Conservation (phyloP, 768 basidiomycete genomes). For the Auricularia auricula-judae region DNA sequence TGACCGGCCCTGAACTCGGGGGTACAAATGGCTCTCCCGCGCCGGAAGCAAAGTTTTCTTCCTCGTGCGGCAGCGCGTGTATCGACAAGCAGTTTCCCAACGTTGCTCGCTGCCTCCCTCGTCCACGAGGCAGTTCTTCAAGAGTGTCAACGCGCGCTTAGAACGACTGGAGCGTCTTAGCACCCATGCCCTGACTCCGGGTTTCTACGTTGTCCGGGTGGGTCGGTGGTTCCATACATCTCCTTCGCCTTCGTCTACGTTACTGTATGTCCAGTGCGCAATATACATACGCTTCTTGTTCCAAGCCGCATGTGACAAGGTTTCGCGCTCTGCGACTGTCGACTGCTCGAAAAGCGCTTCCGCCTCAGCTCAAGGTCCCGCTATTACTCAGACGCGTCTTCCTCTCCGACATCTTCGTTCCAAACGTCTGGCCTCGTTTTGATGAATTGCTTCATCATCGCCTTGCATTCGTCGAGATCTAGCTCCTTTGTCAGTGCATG, state of each 20-base stretch:
- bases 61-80: conserved; percentile 73
- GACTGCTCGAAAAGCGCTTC: no score
- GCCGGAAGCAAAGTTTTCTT: conserved; percentile 26
- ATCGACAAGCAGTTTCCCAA: conserved; percentile 53
- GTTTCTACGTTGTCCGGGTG: conserved; percentile 32
- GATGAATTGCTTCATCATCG: conserved; percentile 47
- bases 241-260: conserved; percentile 5
- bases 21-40: no score
- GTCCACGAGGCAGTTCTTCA: conserved; percentile 52
- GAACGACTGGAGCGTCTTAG: conserved; percentile 73
- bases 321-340: no score
- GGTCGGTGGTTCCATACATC: conserved; percentile 63
- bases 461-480: conserved; percentile 39
- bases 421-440: conserved; percentile 41
- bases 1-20: no score
- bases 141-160: conserved; percentile 81
- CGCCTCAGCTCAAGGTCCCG: no score
- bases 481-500: conserved; percentile 8
- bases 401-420: conserved; percentile 2
- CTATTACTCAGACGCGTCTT: not conserved
- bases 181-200: conserved; percentile 42
- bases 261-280: no score
- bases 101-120: conserved; percentile 74
- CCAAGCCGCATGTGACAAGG: no score
- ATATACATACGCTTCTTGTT: no score